Conservation (phyloP, 139 green algal genomes). For the Chlorella sorokiniana region DNA sequence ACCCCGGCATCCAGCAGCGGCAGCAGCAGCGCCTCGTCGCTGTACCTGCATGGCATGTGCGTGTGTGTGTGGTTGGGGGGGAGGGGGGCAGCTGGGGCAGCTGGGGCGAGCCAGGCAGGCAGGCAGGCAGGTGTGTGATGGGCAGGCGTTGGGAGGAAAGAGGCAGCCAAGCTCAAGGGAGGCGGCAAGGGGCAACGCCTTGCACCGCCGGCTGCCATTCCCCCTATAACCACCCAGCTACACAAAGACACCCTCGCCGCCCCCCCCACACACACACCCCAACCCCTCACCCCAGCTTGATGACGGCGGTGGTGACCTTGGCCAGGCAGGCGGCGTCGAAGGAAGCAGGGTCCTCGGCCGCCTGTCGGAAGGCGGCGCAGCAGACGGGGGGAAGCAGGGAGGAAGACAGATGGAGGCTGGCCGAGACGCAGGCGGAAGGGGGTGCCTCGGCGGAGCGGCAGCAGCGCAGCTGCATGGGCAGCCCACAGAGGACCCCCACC, state of each 20-base stretch:
- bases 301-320: conserved; percentile 37
- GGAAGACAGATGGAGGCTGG: background rate
- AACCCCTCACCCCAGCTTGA: conserved; percentile 36
- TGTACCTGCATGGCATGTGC: conserved; percentile 1
- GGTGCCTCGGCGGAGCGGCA: too few species aligned
- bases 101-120: background rate
- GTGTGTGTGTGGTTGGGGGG: background rate
- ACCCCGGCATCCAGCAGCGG: conserved; percentile 28
- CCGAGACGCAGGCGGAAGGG: background rate
- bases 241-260: background rate
- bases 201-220: too few species aligned
- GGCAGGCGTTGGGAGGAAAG: background rate
- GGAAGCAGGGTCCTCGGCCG: background rate
- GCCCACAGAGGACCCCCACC: background rate
- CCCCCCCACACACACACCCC: background rate
- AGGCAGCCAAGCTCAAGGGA: background rate
- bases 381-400: background rate
- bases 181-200: too few species aligned
- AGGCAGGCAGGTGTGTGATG: background rate
- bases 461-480: too few species aligned
- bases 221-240: background rate
- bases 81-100: too few species aligned
- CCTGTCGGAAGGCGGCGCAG: conserved; percentile 7
- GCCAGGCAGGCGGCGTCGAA: conserved; percentile 32
- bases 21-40: conserved; percentile 30